A percentile compares a stretch with the other conserved stretches of the same genome.
phyloP scores from a whole-genome alignment of 2,329 filamentous ascomycete species.

The Sporothrix globosa region DNA sequence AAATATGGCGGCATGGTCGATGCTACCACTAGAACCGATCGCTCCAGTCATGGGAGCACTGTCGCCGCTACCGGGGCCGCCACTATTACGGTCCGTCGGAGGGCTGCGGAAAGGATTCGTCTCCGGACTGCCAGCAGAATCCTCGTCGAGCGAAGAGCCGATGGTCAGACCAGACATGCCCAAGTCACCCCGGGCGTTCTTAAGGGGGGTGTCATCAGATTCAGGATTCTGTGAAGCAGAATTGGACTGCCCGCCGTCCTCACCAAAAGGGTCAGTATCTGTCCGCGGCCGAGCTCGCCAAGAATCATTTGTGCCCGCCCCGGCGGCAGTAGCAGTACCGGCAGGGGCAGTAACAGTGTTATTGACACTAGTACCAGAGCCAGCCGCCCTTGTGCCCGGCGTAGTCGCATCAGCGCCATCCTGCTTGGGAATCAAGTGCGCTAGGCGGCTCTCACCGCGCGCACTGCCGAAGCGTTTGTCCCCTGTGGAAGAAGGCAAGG shows the following conservation, averaged over 20 bases:
- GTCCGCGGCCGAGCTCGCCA: conserved; percentile 67
- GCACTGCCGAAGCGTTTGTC: conserved; percentile 76
- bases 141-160: conserved; percentile 61
- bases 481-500: conserved; percentile 62
- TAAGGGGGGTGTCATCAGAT: conserved; percentile 58
- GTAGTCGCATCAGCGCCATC: conserved; percentile 38
- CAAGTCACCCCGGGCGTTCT: conserved; percentile 61
- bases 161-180: conserved; percentile 64
- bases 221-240: conserved; percentile 65
- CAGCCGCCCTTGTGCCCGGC: background rate
- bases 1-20: conserved; percentile 55
- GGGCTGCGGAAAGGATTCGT: conserved; percentile 97
- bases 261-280: conserved; percentile 73
- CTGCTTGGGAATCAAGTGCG: conserved; percentile 69
- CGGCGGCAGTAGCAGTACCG: background rate
- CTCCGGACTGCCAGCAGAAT: conserved; percentile 83
- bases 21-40: conserved; percentile 46
- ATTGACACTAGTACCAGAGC: background rate
- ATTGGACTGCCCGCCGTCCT: conserved; percentile 64
- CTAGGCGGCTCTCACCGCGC: conserved; percentile 80
- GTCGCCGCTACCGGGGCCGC: conserved; percentile 52
- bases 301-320: conserved; percentile 41
- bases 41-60: conserved; percentile 35
- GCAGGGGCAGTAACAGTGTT: background rate
- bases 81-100: conserved; percentile 61